Percentiles rank a stretch among this genome's conserved stretches.
These are phyloP conservation scores for Clitoria ternatea DNA, from an alignment of 306 rosid species.

Conservation along the genomic window DNA sequence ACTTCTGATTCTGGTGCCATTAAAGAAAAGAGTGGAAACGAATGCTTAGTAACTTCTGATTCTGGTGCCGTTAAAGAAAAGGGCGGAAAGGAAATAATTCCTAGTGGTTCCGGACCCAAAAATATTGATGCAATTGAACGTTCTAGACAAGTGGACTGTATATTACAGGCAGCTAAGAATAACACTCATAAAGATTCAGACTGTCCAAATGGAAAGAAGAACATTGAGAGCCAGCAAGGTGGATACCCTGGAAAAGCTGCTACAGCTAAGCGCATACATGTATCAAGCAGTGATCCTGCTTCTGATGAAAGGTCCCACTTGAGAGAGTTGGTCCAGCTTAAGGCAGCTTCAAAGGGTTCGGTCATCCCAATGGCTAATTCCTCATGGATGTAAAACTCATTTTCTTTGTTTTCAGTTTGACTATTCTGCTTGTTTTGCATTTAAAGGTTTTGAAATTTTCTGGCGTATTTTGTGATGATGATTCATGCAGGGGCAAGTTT, in stretches of 20 bases:
- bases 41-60: too few relatives aligned
- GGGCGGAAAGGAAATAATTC: too few relatives aligned
- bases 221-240: background rate
- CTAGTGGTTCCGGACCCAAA: background rate
- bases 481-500: conserved; percentile 41
- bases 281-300: background rate
- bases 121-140: conserved; percentile 9
- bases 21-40: too few relatives aligned
- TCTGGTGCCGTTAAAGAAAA: too few relatives aligned
- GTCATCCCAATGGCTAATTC: conserved; percentile 5
- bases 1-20: too few relatives aligned
- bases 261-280: background rate
- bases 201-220: background rate
- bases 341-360: background rate
- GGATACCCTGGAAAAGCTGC: conserved; percentile 2
- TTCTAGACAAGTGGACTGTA: background rate
- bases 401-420: conserved; percentile 1
- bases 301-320: conserved; percentile 8
- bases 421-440: background rate
- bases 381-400: conserved; percentile 33
- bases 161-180: background rate
- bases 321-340: background rate
- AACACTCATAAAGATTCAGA: conserved; percentile 1
- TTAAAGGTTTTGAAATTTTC: background rate
- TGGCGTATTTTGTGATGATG: background rate